These are phyloP conservation scores for Paecilomyces variotii DNA, from an alignment of 2,329 filamentous ascomycete genomes.

Conservation along the genomic window DNA sequence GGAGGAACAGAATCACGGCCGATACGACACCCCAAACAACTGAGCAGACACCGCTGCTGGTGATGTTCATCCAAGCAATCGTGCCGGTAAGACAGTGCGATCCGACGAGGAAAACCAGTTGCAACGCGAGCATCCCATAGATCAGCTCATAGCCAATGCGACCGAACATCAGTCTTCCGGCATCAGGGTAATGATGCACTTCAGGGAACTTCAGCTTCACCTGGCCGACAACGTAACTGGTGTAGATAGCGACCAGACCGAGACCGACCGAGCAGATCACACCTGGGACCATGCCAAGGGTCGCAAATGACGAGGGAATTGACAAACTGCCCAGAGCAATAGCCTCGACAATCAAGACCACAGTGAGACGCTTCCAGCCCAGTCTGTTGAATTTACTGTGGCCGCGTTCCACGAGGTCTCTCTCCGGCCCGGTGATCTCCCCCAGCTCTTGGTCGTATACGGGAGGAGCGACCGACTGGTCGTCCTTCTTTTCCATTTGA, in stretches of 20 bases:
- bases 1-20: constrained; percentile 27
- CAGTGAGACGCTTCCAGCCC: constrained; percentile 44
- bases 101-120: constrained; percentile 36
- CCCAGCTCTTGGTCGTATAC: constrained; percentile 7
- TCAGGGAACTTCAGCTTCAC: constrained; percentile 30
- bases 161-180: constrained; percentile 36
- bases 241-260: constrained; percentile 34
- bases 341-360: constrained; percentile 44
- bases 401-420: constrained; percentile 1
- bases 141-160: constrained; percentile 35
- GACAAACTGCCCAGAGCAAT: constrained; percentile 42
- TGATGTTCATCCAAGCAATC: constrained; percentile 38
- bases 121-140: constrained; percentile 35
- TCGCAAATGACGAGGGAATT: constrained; percentile 39
- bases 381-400: constrained; percentile 16
- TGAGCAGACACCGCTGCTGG: constrained; percentile 32
- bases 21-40: constrained; percentile 37
- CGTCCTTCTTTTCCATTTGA: neutral
- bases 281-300: constrained; percentile 39
- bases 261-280: constrained; percentile 36
- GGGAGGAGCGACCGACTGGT: neutral
- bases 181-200: constrained; percentile 38
- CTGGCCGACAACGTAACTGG: constrained; percentile 34
- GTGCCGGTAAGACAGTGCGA: constrained; percentile 40
- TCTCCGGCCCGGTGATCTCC: constrained; percentile 7